Conservation (phyloP, 2,329 filamentous ascomycete species). For the Fusarium euwallaceae region DNA sequence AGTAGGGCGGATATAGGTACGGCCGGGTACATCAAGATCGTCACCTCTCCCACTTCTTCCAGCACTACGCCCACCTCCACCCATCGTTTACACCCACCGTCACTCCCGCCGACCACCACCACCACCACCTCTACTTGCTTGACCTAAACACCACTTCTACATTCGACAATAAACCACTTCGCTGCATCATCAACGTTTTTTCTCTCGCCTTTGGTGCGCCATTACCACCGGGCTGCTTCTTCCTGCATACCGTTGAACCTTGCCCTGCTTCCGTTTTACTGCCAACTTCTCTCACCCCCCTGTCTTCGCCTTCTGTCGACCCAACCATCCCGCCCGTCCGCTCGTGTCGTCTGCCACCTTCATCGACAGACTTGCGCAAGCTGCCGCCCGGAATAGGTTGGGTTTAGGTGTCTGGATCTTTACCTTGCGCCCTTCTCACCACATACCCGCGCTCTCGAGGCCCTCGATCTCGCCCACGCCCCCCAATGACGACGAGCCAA, state of each 20-base stretch:
- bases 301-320: slow-evolving; percentile 19
- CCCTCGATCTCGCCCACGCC: slow-evolving; percentile 37
- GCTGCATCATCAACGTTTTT: slow-evolving; percentile 28
- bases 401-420: slow-evolving; percentile 41
- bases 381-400: slow-evolving; percentile 48
- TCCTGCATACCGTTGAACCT: slow-evolving; percentile 9
- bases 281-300: slow-evolving; percentile 20
- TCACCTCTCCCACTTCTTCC: slow-evolving; percentile 37
- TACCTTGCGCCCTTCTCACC: slow-evolving; percentile 14
- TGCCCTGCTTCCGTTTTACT: slow-evolving; percentile 14
- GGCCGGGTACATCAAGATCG: slow-evolving; percentile 43
- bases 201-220: slow-evolving; percentile 1
- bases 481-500: slow-evolving; percentile 51
- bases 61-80: slow-evolving; percentile 41
- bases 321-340: slow-evolving; percentile 44
- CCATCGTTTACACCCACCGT: slow-evolving; percentile 40
- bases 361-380: slow-evolving; percentile 41
- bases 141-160: slow-evolving; percentile 39
- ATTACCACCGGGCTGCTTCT: slow-evolving; percentile 18
- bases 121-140: slow-evolving; percentile 37
- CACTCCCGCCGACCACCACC: slow-evolving; percentile 37
- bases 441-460: slow-evolving; percentile 26
- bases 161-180: slow-evolving; percentile 24
- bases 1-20: slow-evolving; percentile 46
- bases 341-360: slow-evolving; percentile 41